Conservation (phyloP, 1,139 yeast species). For the Candida glucosophila region DNA sequence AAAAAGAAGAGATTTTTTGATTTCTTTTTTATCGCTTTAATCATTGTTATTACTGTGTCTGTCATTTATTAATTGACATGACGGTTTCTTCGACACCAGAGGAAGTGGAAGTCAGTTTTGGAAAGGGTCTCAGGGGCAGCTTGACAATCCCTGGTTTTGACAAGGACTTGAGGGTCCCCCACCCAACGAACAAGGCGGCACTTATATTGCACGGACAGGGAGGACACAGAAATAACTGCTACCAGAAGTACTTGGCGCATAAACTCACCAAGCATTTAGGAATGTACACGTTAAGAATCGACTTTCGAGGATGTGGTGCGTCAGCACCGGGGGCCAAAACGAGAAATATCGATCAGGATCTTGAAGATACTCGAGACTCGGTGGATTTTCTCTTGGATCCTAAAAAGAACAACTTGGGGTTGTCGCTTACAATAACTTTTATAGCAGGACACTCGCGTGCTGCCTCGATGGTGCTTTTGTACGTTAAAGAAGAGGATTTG, state of each 20-base stretch:
- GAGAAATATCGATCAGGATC: conserved; percentile 53
- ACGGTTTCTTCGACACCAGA: conserved; percentile 10
- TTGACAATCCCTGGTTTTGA: conserved; percentile 32
- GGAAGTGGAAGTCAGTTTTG: conserved; percentile 30
- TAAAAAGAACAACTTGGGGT: conserved; percentile 26
- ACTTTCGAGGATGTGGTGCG: conserved; percentile 79
- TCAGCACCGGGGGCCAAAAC: conserved; percentile 55
- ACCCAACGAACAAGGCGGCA: conserved; percentile 34
- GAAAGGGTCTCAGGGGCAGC: conserved; percentile 30
- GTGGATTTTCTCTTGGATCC: conserved; percentile 35
- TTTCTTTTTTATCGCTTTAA: no score
- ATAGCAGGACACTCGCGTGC: conserved; percentile 79
- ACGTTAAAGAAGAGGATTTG: conserved; percentile 45
- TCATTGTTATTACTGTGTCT: no score
- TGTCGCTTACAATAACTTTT: conserved; percentile 40
- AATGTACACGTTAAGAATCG: conserved; percentile 60
- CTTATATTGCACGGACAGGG: conserved; percentile 66
- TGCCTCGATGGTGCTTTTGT: conserved; percentile 63
- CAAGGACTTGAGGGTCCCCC: conserved; percentile 11
- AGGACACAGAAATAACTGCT: conserved; percentile 77
- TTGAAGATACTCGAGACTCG: conserved; percentile 55
- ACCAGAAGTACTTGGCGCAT: conserved; percentile 58
- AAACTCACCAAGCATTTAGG: conserved; percentile 53
- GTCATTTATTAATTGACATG: no score
- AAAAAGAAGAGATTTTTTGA: no score